Percentiles rank a stretch among this genome's conserved stretches.
Evolutionary conservation across 2,329 filamentous ascomycete species (phyloP).

Genomic region (Aspergillus hortae): DNA sequence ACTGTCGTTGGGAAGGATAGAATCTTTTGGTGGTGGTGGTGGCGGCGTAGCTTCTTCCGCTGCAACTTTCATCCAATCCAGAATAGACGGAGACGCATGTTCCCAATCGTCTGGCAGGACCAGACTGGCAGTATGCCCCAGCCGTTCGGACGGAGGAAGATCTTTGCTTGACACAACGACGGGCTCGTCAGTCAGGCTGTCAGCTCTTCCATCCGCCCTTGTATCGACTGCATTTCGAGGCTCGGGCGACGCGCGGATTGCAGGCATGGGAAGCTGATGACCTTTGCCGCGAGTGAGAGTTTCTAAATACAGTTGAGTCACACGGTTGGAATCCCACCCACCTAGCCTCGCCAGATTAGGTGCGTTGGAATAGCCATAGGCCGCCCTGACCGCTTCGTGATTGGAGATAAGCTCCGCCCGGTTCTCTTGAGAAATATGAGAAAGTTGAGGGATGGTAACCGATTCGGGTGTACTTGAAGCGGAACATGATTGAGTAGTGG

Average conservation of each 20-base stretch:
- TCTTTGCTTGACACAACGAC: slow-evolving; percentile 32
- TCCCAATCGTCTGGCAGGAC: slow-evolving; percentile 47
- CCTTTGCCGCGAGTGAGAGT: slow-evolving; percentile 39
- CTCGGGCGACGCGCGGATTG: slow-evolving; percentile 21
- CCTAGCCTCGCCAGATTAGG: slow-evolving; percentile 52
- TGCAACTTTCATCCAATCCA: slow-evolving; percentile 47
- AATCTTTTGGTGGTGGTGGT: slow-evolving; percentile 3
- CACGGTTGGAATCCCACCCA: slow-evolving; percentile 53
- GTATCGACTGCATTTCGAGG: slow-evolving; percentile 11
- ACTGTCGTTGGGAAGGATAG: slow-evolving; percentile 10
- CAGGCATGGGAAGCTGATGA: slow-evolving; percentile 19
- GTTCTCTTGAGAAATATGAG: slow-evolving; percentile 13
- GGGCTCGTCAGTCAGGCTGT: slow-evolving; percentile 34
- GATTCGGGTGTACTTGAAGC: slow-evolving; percentile 36
- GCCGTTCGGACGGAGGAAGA: slow-evolving; percentile 22
- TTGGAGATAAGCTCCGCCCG: slow-evolving; percentile 41
- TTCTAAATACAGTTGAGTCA: slow-evolving; percentile 54
- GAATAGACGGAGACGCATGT: slow-evolving; percentile 47
- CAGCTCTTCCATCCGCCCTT: slow-evolving; percentile 16
- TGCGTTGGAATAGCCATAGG: slow-evolving; percentile 45
- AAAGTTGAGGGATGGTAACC: slow-evolving; percentile 27
- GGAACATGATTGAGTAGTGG: slow-evolving; percentile 34
- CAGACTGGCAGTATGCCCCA: slow-evolving; percentile 40
- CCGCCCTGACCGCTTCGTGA: slow-evolving; percentile 30
- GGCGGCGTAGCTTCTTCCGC: slow-evolving; percentile 36